Base-by-base conservation (phyloP, 23 red algal species). In the Rhodosorus marinus region DNA sequence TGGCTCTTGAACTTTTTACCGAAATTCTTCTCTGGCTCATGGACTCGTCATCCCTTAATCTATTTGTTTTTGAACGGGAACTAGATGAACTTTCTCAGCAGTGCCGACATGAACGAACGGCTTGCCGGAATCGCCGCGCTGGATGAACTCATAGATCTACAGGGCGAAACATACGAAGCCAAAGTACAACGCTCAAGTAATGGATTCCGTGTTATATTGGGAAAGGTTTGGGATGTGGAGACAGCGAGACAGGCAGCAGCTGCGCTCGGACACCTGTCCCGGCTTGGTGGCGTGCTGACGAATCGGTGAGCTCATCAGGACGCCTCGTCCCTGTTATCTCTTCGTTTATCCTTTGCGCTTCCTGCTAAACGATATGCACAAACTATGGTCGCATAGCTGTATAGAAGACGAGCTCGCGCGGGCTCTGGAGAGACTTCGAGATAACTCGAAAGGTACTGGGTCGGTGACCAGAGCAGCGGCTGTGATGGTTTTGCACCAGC, bases 151-250 rank as follows among this genome's bases (percentile, higher is more conserved):
- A 51, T 94, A 21, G 59, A 57, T 4, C 67, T 72, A 19, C 52
- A 59, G 24, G 74, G 77, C 21, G 87, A 94, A 59, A 52, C 49
- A 4, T 83, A 83, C 31, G 77, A 76, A 33, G 61, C 64, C 45
- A 76, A 76, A 30, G 67, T 81, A 2, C 87, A 94, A 52, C 75
- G 87, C 19, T 66, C 87, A 1, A 66, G 68, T 26, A 94, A 94
- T 35, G 87, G 77, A 14, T 59, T 94, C 27, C 87, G 87, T 3
- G 54, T 69, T 15, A 33, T 94, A 5, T 72, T 94, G 64, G 35
- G 51, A 3, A 68, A 68, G 49, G 63, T 68, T 20, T 52, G 48
- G 28, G 72, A 77, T 20, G 21, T 62, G 2, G 59, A 77, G 19
- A 29, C 62, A n/a, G 32, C 31, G 11, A 38, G 72, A 29, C 20